Evolutionary conservation across 2,329 filamentous ascomycete genomes (phyloP).

Genomic region (Polytolypa hystricis): DNA sequence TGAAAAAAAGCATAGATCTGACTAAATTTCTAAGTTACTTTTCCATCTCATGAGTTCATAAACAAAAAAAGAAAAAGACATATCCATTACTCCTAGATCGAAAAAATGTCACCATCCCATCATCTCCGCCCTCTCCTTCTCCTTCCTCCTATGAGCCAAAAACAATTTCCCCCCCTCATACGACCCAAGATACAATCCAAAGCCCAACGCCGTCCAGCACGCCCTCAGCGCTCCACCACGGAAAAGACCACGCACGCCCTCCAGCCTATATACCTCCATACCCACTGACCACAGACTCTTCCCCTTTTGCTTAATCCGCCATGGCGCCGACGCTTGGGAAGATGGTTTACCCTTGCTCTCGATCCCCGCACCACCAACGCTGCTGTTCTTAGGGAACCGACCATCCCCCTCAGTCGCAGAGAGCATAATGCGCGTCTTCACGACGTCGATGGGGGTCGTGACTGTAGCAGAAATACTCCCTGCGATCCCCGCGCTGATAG

Average conservation of each 20-base stretch:
- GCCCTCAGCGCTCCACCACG: slow-evolving; percentile 58
- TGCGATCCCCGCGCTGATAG: slow-evolving; percentile 59
- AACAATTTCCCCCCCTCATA: slow-evolving; percentile 71
- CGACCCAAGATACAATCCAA: slow-evolving; percentile 72
- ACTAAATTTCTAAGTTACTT: too few relatives aligned
- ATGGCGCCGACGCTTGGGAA: neutral
- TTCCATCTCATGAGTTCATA: too few relatives aligned
- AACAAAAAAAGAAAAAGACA: too few relatives aligned
- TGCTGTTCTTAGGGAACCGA: slow-evolving; percentile 6
- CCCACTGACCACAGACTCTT: slow-evolving; percentile 48
- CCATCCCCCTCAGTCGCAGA: slow-evolving; percentile 36
- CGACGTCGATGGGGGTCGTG: slow-evolving; percentile 82
- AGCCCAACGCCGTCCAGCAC: slow-evolving; percentile 71
- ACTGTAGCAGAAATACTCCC: slow-evolving; percentile 64
- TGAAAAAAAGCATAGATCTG: too few relatives aligned
- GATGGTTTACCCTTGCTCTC: slow-evolving; percentile 7
- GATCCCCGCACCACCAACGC: neutral
- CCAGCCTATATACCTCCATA: slow-evolving; percentile 52
- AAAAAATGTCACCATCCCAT: too few relatives aligned
- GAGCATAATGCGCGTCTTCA: slow-evolving; percentile 86
- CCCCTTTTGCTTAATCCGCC: slow-evolving; percentile 10
- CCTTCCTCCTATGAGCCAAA: slow-evolving; percentile 27
- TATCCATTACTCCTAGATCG: too few relatives aligned
- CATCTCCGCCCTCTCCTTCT: slow-evolving; percentile 6
- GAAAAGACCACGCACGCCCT: slow-evolving; percentile 65